These are phyloP conservation scores for Pleurotus djamor DNA, from an alignment of 768 basidiomycete species.

Conservation along the genomic window DNA sequence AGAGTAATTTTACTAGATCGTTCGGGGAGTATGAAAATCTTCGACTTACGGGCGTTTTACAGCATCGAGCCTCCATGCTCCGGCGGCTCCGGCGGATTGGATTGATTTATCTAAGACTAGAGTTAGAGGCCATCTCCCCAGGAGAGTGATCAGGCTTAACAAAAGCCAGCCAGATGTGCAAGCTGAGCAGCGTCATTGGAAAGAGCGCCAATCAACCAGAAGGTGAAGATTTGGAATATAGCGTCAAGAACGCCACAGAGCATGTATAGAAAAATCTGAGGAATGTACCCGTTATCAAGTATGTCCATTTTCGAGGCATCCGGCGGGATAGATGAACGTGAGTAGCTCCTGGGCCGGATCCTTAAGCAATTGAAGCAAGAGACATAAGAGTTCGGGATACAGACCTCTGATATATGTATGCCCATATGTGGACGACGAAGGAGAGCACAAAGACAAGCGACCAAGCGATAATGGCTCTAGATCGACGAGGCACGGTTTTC, in stretches of 20 bases:
- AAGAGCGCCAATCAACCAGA: conserved; percentile 81
- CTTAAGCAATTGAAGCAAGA: background rate
- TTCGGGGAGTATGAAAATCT: background rate
- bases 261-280: conserved; percentile 60
- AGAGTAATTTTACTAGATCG: too few species aligned
- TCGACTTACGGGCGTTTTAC: conserved; percentile 53
- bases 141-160: conserved; percentile 40
- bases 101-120: conserved; percentile 58
- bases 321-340: conserved; percentile 43
- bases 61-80: conserved; percentile 69
- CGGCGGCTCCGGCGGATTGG: conserved; percentile 75
- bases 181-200: conserved; percentile 79
- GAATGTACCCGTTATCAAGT: conserved; percentile 47
- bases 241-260: conserved; percentile 75
- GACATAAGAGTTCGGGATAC: too few species aligned
- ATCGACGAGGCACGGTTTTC: conserved; percentile 50
- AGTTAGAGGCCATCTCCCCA: background rate
- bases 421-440: conserved; percentile 75
- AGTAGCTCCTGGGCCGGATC: conserved; percentile 43
- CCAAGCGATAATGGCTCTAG: conserved; percentile 74
- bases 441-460: conserved; percentile 55
- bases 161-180: conserved; percentile 81
- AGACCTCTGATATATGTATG: conserved; percentile 70
- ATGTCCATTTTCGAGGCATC: conserved; percentile 55
- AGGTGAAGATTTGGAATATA: conserved; percentile 82